These are phyloP conservation scores for Rubia peregrina DNA, from an alignment of 305 asterid genomes.

Conservation along the genomic window DNA sequence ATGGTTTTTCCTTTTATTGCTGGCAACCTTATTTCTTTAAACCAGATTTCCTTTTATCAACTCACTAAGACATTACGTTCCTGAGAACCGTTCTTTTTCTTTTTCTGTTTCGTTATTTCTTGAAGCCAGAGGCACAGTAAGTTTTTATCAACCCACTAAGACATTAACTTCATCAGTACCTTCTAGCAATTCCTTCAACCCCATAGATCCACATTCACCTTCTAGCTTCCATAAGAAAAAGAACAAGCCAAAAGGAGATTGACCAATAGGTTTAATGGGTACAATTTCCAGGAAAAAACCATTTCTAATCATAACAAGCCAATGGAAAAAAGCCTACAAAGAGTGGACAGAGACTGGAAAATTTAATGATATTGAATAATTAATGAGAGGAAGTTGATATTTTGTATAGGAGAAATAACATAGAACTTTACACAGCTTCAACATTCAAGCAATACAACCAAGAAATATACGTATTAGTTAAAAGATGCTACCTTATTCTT, in stretches of 20 bases:
- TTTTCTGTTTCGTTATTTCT: neutral
- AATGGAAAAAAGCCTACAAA: neutral
- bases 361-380: neutral
- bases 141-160: neutral
- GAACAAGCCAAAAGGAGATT: neutral
- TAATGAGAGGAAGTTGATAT: neutral
- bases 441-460: neutral
- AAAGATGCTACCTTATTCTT: slow-evolving; percentile 3
- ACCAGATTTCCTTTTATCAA: slow-evolving; percentile 3
- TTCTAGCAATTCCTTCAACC: neutral
- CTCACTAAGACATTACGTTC: neutral
- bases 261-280: neutral
- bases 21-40: slow-evolving; percentile 1
- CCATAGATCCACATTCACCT: neutral
- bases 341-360: neutral
- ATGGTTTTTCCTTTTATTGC: neutral
- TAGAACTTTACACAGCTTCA: neutral
- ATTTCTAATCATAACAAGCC: neutral
- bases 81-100: neutral
- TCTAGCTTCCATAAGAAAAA: neutral
- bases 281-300: neutral
- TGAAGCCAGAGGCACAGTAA: neutral
- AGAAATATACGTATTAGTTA: neutral
- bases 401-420: neutral
- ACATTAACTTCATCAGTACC: neutral